Evolutionary conservation across 2,329 filamentous ascomycete species (phyloP).

Genomic region (Trichoderma brevicompactum): DNA sequence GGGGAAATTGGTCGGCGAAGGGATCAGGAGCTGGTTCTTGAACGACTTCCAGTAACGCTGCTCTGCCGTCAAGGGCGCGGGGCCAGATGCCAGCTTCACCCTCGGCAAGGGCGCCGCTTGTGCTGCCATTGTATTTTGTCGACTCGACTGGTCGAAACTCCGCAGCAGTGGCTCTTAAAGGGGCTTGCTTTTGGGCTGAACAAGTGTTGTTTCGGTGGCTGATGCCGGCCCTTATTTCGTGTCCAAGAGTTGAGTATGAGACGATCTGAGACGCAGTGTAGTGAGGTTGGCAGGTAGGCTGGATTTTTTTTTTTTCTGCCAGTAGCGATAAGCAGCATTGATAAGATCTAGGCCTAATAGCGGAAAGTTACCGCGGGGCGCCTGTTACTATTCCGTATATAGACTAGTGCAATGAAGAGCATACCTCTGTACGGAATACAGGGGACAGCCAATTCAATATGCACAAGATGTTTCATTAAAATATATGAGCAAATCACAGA

Average conservation of each 20-base stretch:
- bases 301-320: slow-evolving; percentile 22
- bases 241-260: neutral
- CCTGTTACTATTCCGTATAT: neutral
- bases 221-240: neutral
- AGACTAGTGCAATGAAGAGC: neutral
- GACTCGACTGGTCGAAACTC: neutral
- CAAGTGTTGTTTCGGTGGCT: neutral
- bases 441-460: too few species aligned
- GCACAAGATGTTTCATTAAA: neutral
- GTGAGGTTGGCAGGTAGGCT: slow-evolving; percentile 12
- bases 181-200: neutral
- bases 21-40: slow-evolving; percentile 86
- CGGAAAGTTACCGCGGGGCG: slow-evolving; percentile 8
- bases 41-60: slow-evolving; percentile 97
- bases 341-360: slow-evolving; percentile 2
- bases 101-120: slow-evolving; percentile 79
- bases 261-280: neutral
- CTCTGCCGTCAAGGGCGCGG: slow-evolving; percentile 83
- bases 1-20: slow-evolving; percentile 86
- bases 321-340: slow-evolving; percentile 6
- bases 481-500: neutral
- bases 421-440: too few species aligned
- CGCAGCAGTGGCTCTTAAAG: too few species aligned
- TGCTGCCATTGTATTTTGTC: slow-evolving; percentile 69
- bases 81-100: slow-evolving; percentile 81